A percentile compares a stretch with the other conserved stretches of the same genome.
These are phyloP conservation scores for Funneliformis caledonium DNA, from an alignment of 371 early-diverging fungal species.

Conservation along the genomic window DNA sequence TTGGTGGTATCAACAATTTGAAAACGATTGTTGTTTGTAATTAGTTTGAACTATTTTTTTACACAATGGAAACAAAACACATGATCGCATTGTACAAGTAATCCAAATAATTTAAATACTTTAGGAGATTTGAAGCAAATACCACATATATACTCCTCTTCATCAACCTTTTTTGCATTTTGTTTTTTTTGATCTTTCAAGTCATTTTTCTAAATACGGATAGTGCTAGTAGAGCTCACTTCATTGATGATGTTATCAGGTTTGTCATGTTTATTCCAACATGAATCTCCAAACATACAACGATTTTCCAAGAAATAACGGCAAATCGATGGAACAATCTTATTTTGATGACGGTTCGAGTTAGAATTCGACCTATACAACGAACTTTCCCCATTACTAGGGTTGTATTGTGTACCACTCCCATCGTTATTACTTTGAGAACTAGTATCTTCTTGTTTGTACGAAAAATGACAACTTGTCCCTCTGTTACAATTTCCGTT, in stretches of 20 bases:
- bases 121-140: conserved; percentile 31
- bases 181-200: conserved; percentile 8
- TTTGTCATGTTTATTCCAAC: conserved; percentile 17
- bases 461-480: background rate
- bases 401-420: too few species aligned
- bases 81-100: background rate
- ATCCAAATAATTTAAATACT: background rate
- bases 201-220: background rate
- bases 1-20: conserved; percentile 18
- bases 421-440: background rate
- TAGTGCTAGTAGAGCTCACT: background rate
- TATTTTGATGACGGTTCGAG: background rate
- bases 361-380: background rate
- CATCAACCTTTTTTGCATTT: conserved; percentile 19
- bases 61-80: conserved; percentile 7
- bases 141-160: conserved; percentile 10
- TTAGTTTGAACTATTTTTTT: conserved; percentile 18
- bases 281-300: conserved; percentile 15
- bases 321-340: background rate
- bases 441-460: background rate
- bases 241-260: background rate
- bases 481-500: background rate
- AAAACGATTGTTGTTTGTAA: background rate
- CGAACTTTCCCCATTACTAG: background rate
- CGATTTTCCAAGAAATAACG: conserved; percentile 1